Evolutionary conservation across 306 rosid genomes (phyloP).

Genomic region (Canavalia ensiformis): DNA sequence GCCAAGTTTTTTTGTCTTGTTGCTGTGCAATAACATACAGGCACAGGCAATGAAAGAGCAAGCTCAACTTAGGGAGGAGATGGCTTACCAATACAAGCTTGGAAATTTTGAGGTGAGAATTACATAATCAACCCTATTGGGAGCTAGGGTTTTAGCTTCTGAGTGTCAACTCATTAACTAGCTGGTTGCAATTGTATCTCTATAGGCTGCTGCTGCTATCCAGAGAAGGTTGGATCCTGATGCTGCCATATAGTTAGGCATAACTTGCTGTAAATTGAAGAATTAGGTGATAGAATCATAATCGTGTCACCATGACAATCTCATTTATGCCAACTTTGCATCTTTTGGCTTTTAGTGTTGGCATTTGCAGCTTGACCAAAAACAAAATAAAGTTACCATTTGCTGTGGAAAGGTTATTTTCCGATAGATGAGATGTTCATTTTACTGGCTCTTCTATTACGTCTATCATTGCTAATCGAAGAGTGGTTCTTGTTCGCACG

Average conservation of each 20-base stretch:
- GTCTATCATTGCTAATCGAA: background rate
- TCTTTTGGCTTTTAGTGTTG: conserved; percentile 12
- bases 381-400: background rate
- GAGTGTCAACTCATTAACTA: conserved; percentile 10
- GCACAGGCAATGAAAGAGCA: conserved; percentile 99
- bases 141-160: conserved; percentile 8
- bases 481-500: conserved; percentile 5
- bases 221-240: conserved; percentile 98
- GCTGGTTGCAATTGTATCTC: conserved; percentile 37
- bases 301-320: conserved; percentile 25
- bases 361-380: background rate
- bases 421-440: conserved; percentile 4
- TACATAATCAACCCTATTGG: conserved; percentile 29
- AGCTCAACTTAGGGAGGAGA: conserved; percentile 98
- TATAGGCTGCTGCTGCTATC: conserved; percentile 96
- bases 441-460: background rate
- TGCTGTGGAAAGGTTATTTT: conserved; percentile 2
- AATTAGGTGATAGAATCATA: conserved; percentile 29
- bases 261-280: conserved; percentile 10
- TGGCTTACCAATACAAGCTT: conserved; percentile 97
- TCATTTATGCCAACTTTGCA: conserved; percentile 25
- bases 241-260: conserved; percentile 61
- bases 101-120: conserved; percentile 85
- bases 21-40: conserved; percentile 55
- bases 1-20: conserved; percentile 17